Evolutionary conservation across 2,329 filamentous ascomycete genomes (phyloP), one percentile per base, ranked within the genome.

Genomic region (Phoma sp.): DNA sequence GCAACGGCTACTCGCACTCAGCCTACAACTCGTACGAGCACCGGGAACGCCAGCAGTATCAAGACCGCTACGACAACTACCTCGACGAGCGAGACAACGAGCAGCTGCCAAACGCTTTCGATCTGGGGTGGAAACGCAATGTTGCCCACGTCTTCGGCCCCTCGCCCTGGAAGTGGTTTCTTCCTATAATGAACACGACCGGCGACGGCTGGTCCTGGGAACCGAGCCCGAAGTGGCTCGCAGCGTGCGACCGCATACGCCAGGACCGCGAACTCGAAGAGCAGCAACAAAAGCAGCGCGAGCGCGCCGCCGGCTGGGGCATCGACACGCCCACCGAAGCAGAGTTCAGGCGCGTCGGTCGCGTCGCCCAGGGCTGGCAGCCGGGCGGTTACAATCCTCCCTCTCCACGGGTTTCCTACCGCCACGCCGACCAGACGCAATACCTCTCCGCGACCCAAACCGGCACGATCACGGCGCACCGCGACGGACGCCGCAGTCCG

Each of bases 141-240:
- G 75, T 98, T 5, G 71, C 78, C 1, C 91, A 96, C 72, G 83
- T 99, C 2, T 92, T 99, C 62, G 95, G 95, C 0, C 84, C 85
- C 0, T 85, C 80, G 1, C 87, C 87, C 1, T 76, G 85, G 24
- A 80, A 95, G 8, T 98, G 95, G 94, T 78, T 82, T 25, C 58
- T 98, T 1, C 95, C 95, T 0, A 79, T 98, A 40, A 86, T 85
- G 74, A 98, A 90, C 69, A 96, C 92, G 2, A 90, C 86, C 0
- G 94, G 94, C 31, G 91, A 99, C 73, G 95, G 95, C 21, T 99
- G 94, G 94, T 83, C 82, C 39, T 99, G 95, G 95, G 92, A 97
- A 68, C 85, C 93, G 0, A 96, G 87, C 69, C 82, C 85, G 1
- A 86, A 85, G 62, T 99, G 95, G 90, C 60, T 90, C 2, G 86